A percentile compares a stretch with the other conserved stretches of the same genome.
Conservation (phyloP, 495 filamentous ascomycete genomes). For the Daldinia decipiens region DNA sequence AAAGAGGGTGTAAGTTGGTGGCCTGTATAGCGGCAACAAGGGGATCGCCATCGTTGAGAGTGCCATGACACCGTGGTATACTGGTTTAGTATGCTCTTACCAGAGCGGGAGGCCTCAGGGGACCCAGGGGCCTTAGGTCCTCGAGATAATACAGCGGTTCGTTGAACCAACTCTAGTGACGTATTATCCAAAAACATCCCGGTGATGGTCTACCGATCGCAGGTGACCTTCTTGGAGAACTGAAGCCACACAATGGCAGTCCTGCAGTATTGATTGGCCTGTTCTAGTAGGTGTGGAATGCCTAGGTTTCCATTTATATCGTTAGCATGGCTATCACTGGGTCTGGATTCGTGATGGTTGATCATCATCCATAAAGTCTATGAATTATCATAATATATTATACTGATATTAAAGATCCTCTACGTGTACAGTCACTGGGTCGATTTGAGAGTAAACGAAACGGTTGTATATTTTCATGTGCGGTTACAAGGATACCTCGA, state of each 20-base stretch:
- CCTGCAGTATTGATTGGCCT: conserved; percentile 9
- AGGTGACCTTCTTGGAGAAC: conserved; percentile 1
- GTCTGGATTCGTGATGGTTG: background rate
- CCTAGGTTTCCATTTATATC: background rate
- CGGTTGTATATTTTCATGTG: background rate
- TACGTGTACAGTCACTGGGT: background rate
- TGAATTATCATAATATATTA: background rate
- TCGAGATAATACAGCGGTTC: conserved; percentile 12
- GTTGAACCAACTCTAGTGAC: background rate
- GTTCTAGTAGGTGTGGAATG: background rate
- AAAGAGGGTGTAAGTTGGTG: background rate
- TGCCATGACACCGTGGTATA: conserved; percentile 20
- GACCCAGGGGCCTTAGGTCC: too few relatives aligned
- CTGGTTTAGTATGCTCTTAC: background rate
- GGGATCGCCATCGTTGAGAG: conserved; percentile 2
- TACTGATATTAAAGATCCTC: background rate
- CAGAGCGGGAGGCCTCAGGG: conserved; percentile 1
- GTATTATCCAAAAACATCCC: background rate
- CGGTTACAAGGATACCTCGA: background rate
- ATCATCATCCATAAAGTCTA: background rate
- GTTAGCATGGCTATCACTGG: background rate
- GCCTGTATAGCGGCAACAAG: background rate
- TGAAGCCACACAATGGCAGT: background rate
- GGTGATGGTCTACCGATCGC: background rate
- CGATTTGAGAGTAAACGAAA: background rate